These are phyloP conservation scores for Mycena maculata DNA, from an alignment of 768 basidiomycete genomes.

Conservation along the genomic window DNA sequence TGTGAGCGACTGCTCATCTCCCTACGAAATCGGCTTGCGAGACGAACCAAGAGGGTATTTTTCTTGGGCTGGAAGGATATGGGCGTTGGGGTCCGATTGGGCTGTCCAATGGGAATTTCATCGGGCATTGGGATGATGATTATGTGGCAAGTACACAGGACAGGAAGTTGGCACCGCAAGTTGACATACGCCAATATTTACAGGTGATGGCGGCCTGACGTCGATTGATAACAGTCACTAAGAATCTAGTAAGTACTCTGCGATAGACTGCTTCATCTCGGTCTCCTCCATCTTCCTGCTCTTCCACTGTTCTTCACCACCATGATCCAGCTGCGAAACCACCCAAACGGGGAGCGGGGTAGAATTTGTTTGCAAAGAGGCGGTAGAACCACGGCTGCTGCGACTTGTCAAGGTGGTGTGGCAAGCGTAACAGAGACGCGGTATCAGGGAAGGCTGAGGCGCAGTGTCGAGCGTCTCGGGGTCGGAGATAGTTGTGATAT, in stretches of 20 bases:
- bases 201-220: too few relatives aligned
- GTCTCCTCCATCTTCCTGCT: constrained; percentile 43
- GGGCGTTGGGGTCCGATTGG: not conserved
- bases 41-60: constrained; percentile 82
- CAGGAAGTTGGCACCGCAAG: too few relatives aligned
- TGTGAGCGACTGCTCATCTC: too few relatives aligned
- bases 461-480: constrained; percentile 32
- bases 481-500: constrained; percentile 26
- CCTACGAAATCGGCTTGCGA: too few relatives aligned
- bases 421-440: constrained; percentile 63
- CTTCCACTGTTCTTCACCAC: constrained; percentile 25
- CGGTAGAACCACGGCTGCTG: constrained; percentile 51
- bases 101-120: not conserved
- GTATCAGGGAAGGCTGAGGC: constrained; percentile 43
- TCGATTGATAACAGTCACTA: not conserved
- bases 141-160: too few relatives aligned
- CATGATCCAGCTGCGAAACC: constrained; percentile 18
- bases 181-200: too few relatives aligned
- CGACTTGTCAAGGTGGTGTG: constrained; percentile 64
- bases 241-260: constrained; percentile 46
- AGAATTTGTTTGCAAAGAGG: constrained; percentile 17
- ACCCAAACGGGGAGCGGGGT: constrained; percentile 45
- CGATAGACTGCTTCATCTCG: constrained; percentile 53
- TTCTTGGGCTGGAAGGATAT: constrained; percentile 60
- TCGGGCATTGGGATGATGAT: constrained; percentile 1